Conservation (phyloP, 2,329 filamentous ascomycete species). For the Nigrospora oryzae region DNA sequence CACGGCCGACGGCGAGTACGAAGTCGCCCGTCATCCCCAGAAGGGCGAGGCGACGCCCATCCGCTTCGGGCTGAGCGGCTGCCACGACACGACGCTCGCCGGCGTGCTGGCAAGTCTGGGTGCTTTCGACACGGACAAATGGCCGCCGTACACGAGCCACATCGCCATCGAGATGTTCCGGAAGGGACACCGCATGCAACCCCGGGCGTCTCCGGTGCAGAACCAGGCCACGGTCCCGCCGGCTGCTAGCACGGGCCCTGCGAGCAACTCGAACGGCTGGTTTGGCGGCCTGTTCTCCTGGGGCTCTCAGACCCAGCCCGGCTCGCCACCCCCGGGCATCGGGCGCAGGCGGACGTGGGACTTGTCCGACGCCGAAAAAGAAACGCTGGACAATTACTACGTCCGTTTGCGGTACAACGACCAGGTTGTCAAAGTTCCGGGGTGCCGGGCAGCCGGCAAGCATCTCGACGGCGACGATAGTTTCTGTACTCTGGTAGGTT, state of each 20-base stretch:
- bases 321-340: conserved; percentile 35
- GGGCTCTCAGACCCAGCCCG: conserved; percentile 13
- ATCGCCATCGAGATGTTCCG: conserved; percentile 87
- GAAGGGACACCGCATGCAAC: conserved; percentile 24
- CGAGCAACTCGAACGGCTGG: conserved; percentile 14
- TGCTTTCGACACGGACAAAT: conserved; percentile 62
- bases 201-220: not conserved
- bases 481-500: conserved; percentile 80
- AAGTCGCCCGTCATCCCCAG: conserved; percentile 23
- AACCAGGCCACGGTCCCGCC: too few relatives aligned
- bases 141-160: conserved; percentile 92
- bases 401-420: conserved; percentile 92
- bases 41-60: conserved; percentile 33
- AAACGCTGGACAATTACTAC: conserved; percentile 65
- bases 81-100: conserved; percentile 89
- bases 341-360: conserved; percentile 50
- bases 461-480: conserved; percentile 80
- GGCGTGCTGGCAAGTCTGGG: conserved; percentile 71
- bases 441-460: conserved; percentile 67
- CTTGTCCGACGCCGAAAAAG: conserved; percentile 48
- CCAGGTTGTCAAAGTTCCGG: conserved; percentile 69
- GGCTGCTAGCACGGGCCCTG: not conserved
- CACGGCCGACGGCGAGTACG: conserved; percentile 43
- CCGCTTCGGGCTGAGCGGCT: conserved; percentile 74
- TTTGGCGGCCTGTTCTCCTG: conserved; percentile 22